Conservation (phyloP, 2,329 filamentous ascomycete genomes). For the Elsinoe arachidis region DNA sequence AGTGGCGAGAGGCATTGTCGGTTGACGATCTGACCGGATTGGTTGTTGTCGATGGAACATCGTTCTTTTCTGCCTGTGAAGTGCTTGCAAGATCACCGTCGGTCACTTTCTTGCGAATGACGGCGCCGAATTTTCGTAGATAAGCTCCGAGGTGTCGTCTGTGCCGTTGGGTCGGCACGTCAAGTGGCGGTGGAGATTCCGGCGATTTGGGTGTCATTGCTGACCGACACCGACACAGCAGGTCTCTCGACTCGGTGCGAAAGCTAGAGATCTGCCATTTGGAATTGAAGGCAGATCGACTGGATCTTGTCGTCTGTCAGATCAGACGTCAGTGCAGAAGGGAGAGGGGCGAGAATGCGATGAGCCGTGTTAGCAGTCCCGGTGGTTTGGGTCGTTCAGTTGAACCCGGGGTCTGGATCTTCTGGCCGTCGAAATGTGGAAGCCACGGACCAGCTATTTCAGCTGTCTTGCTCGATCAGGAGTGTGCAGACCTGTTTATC, state of each 20-base stretch:
- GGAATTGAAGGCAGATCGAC: conserved; percentile 3
- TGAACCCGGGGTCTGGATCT: conserved; percentile 9
- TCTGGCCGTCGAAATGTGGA: conserved; percentile 1
- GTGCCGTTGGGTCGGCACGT: conserved; percentile 9
- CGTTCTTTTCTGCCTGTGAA: not conserved
- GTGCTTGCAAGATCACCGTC: not conserved
- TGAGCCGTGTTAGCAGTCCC: conserved; percentile 6
- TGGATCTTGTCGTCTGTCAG: not conserved
- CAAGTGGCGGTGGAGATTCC: conserved; percentile 4
- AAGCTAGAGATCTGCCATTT: conserved; percentile 4
- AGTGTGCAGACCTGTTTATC: not conserved
- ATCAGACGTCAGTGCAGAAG: not conserved
- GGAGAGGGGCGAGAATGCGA: not conserved
- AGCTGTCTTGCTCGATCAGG: not conserved
- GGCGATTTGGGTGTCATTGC: conserved; percentile 1
- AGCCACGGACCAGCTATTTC: conserved; percentile 6
- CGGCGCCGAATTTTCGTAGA: conserved; percentile 9
- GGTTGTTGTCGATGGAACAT: not conserved
- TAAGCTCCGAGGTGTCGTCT: conserved; percentile 4
- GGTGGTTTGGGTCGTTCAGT: conserved; percentile 4
- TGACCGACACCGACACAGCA: not conserved
- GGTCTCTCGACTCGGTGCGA: not conserved
- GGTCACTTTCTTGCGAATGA: conserved; percentile 4
- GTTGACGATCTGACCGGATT: not conserved
- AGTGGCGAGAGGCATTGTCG: conserved; percentile 3